Conservation (phyloP, 495 filamentous ascomycete species). For the Penicillium odoratum region DNA sequence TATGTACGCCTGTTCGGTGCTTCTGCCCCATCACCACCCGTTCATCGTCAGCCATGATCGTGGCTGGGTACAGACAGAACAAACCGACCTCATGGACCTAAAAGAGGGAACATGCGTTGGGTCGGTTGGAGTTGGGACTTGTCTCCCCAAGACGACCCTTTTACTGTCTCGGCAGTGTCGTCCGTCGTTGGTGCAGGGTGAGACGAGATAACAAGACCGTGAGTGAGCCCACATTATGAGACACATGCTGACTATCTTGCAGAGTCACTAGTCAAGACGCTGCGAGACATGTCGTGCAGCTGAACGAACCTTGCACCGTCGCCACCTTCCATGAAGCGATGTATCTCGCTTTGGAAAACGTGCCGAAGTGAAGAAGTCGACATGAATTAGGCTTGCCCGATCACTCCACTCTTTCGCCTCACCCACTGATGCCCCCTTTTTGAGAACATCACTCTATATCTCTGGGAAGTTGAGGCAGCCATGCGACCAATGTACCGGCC, state of each 20-base stretch:
- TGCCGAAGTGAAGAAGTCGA: neutral
- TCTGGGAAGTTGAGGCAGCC: neutral
- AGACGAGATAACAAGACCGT: neutral
- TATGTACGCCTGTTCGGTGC: neutral
- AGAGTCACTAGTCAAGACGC: constrained; percentile 1
- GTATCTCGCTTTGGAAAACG: neutral
- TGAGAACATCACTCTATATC: too few relatives aligned
- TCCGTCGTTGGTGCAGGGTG: neutral
- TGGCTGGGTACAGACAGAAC: neutral
- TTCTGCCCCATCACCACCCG: neutral
- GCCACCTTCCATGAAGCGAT: neutral
- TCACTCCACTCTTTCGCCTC: too few relatives aligned
- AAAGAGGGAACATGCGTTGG: neutral
- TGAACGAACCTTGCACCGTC: neutral
- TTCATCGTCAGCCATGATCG: neutral
- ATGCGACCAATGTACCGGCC: neutral
- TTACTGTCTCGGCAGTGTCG: neutral
- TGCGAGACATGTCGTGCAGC: constrained; percentile 1
- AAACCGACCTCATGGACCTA: neutral
- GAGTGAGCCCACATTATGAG: neutral
- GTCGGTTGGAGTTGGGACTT: too few relatives aligned
- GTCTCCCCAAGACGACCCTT: too few relatives aligned
- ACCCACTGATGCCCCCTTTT: too few relatives aligned
- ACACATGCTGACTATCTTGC: constrained; percentile 4
- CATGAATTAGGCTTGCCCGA: neutral